Evolutionary conservation across 2,329 filamentous ascomycete genomes (phyloP), one percentile per base, ranked within the genome.

Genomic region (Aspergillus ochraceus): DNA sequence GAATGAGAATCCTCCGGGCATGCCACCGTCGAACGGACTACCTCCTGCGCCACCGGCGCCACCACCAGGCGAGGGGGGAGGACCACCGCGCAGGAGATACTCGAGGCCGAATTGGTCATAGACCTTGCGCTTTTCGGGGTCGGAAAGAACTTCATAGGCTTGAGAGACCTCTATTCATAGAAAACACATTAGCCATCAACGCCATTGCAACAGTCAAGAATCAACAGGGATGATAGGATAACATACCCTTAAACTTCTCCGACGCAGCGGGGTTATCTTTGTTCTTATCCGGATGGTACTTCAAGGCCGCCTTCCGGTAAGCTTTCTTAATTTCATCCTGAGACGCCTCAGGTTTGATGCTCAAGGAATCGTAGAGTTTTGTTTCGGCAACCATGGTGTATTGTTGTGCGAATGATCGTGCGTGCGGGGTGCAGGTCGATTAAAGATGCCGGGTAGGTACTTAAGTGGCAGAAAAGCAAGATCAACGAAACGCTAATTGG

Each of bases 291-390:
- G 95, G 95, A 74, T 99, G 95, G 79, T 88, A 93, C 80, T 93
- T 96, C 74, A 98, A 79, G 57, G 94, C 94, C 58, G 88, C 85
- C 83, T 97, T 97, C 64, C 90, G 73, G 56, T 92, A 75, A 60
- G 88, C 95, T 76, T 98, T 99, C 77, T 97, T 98, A 76, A 99
- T 96, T 66, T 98, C 94, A 73, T 97, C 94, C 78, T 96, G 91
- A 24, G 87, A 84, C 24, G 93, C 92, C 61, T 88, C 86, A 42
- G 94, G 86, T 76, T 91, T 89, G 78, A 97, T 82, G 74, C 84
- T 83, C 70, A 99, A 84, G 64, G 87, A 84, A 77, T 98, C 92
- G 83, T 99, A 99, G 64, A 98, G 88, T 79, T 96, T 97, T 55
- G 90, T 95, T 82, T 98, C 94, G 71, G 91, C 90, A 68, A 96